Conservation (phyloP, 768 basidiomycete species). For the Leucogyrophana mollusca region DNA sequence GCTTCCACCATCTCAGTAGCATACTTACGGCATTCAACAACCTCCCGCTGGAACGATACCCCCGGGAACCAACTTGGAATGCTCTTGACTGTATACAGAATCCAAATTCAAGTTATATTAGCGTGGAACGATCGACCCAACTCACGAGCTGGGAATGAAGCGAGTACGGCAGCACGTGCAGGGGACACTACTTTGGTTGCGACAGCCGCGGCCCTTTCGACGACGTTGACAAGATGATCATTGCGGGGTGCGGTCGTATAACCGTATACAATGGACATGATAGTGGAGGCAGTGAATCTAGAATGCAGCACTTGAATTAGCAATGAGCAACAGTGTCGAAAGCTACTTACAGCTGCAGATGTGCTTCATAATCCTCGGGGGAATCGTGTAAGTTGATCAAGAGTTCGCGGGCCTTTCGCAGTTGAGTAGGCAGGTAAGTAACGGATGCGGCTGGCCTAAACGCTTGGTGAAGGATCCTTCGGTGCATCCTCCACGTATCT, state of each 20-base stretch:
- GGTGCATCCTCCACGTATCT: slow-evolving; percentile 19
- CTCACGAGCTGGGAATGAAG: background rate
- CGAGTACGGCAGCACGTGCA: background rate
- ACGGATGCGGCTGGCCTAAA: background rate
- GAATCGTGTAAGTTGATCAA: background rate
- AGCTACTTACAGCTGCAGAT: background rate
- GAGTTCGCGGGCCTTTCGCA: background rate
- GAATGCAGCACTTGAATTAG: too few relatives aligned
- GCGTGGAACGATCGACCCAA: background rate
- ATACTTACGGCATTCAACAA: background rate
- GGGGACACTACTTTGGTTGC: background rate
- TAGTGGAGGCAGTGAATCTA: slow-evolving; percentile 18
- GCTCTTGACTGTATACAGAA: background rate
- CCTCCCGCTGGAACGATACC: background rate
- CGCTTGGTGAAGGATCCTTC: slow-evolving; percentile 2
- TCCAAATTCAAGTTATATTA: background rate
- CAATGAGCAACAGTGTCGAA: too few relatives aligned
- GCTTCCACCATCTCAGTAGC: background rate
- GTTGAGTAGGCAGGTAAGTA: background rate
- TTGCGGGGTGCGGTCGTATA: slow-evolving; percentile 13
- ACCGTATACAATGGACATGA: slow-evolving; percentile 24
- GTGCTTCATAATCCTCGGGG: background rate
- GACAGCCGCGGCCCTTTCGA: slow-evolving; percentile 10
- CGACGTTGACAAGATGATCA: slow-evolving; percentile 18
- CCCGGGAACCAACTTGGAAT: background rate